Evolutionary conservation across 2,329 filamentous ascomycete genomes (phyloP), one percentile per base, ranked within the genome.

Genomic region (Graphium sp.): DNA sequence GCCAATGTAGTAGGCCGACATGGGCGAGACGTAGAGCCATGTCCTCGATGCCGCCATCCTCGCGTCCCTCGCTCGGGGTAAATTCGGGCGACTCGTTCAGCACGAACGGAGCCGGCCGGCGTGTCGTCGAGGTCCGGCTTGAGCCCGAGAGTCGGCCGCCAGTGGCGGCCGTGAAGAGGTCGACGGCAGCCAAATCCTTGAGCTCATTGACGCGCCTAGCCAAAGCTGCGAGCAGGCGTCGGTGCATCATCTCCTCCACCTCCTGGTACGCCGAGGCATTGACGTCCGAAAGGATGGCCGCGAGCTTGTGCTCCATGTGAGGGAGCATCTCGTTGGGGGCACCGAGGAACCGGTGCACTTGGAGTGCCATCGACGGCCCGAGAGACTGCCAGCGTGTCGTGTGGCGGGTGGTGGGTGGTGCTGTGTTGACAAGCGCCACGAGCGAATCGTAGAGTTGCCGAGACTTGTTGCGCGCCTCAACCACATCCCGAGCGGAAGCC

Each of bases 1-100:
- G 68, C 84, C 85, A 94, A 50, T 94, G 84, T 15, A 95, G 55
- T 5, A 89, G 63, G 10, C 80, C 73, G 24, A 94, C 70, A 44
- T 94, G 87, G 5, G 82, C 76, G 28, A 93, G 62, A 25, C 81
- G 72, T 24, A 74, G 76, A 1, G 81, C 72, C 47, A 93, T 69
- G 33, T 83, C 74, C 24, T 64, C 60, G 21, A 79, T 43, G 19
- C 62, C 59, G 24, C 55, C 58, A 27, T 70, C 64, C 28, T 67
- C 63, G 24, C 62, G 56, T 7, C 50, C 47, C 31, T 61, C 57
- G 7, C 53, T 54, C 34, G 41, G 41, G 5, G 42, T 40, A 13
- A 41, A 42, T 32, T 56, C 50, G 27, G 47, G 32, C 21, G 52
- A 48, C 28, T 47, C 41, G 24, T 27, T 28, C 4, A 31, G 33